A percentile compares a stretch with the other conserved stretches of the same genome.
These are phyloP conservation scores for Pharnaceum exiguum DNA, from an alignment of 148 eudicot species.

Conservation along the genomic window DNA sequence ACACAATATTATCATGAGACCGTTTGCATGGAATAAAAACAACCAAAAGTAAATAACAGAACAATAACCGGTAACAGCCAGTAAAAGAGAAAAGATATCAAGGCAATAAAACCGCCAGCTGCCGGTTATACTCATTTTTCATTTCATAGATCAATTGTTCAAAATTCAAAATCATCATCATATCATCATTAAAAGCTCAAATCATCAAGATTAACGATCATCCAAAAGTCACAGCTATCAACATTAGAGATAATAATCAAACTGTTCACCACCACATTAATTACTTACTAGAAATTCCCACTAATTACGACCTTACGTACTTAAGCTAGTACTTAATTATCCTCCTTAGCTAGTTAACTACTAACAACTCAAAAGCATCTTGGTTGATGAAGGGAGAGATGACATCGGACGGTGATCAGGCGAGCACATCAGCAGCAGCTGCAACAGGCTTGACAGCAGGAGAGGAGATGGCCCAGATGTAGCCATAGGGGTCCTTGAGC, in stretches of 20 bases:
- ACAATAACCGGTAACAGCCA: neutral
- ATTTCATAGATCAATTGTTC: neutral
- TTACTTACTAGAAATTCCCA: no score
- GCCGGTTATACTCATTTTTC: neutral
- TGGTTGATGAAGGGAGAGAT: neutral
- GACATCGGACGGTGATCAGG: constrained; percentile 19
- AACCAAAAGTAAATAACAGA: neutral
- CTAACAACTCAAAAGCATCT: no score
- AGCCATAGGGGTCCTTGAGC: constrained; percentile 80
- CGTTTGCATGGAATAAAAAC: neutral
- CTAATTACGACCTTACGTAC: neutral
- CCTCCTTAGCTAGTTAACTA: neutral
- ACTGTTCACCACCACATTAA: neutral
- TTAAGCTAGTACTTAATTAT: neutral
- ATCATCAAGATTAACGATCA: no score
- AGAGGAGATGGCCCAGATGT: constrained; percentile 51
- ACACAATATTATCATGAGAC: neutral
- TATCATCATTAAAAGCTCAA: no score
- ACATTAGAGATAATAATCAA: neutral
- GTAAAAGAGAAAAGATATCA: neutral
- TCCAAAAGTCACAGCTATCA: no score
- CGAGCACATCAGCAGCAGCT: constrained; percentile 34
- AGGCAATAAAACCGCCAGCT: constrained; percentile 8
- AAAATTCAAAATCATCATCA: constrained; percentile 17
- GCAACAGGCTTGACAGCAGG: constrained; percentile 30